Evolutionary conservation across 495 filamentous ascomycete species (phyloP).

Genomic region (Xylaria sp.): DNA sequence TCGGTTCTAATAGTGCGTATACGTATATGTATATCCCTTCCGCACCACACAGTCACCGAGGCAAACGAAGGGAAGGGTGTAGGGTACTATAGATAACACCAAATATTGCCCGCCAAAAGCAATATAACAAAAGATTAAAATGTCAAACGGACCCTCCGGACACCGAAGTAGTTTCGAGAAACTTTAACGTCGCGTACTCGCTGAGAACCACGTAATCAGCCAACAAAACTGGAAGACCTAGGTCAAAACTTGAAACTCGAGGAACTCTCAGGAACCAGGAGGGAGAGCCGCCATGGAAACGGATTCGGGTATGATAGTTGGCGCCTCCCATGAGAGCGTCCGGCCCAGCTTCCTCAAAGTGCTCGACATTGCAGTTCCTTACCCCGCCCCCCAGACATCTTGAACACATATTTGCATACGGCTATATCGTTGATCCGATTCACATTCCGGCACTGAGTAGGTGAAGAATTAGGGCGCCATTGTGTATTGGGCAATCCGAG

Average conservation of each 20-base stretch:
- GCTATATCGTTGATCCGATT: slow-evolving; percentile 25
- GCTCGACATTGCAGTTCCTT: slow-evolving; percentile 24
- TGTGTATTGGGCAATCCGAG: slow-evolving; percentile 8
- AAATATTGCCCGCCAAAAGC: slow-evolving; percentile 35
- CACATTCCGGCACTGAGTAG: slow-evolving; percentile 24
- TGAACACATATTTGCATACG: slow-evolving; percentile 21
- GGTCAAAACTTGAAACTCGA: slow-evolving; percentile 24
- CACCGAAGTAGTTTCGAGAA: slow-evolving; percentile 43
- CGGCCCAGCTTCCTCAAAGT: slow-evolving; percentile 17
- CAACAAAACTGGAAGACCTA: slow-evolving; percentile 24
- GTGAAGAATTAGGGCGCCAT: slow-evolving; percentile 25
- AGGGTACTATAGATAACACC: background rate
- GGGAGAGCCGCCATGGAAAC: slow-evolving; percentile 24
- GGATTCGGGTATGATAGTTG: slow-evolving; percentile 26
- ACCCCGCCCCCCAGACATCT: slow-evolving; percentile 13
- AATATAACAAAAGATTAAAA: slow-evolving; percentile 27
- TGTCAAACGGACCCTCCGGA: slow-evolving; percentile 29
- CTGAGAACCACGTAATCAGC: slow-evolving; percentile 34
- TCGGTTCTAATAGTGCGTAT: background rate
- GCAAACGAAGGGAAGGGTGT: background rate
- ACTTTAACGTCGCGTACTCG: slow-evolving; percentile 46
- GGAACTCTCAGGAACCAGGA: slow-evolving; percentile 24
- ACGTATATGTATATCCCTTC: background rate
- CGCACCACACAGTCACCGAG: background rate
- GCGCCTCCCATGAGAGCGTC: slow-evolving; percentile 26